These are phyloP conservation scores for Rhizopogon vesiculosus DNA, from an alignment of 768 basidiomycete genomes.

Conservation along the genomic window DNA sequence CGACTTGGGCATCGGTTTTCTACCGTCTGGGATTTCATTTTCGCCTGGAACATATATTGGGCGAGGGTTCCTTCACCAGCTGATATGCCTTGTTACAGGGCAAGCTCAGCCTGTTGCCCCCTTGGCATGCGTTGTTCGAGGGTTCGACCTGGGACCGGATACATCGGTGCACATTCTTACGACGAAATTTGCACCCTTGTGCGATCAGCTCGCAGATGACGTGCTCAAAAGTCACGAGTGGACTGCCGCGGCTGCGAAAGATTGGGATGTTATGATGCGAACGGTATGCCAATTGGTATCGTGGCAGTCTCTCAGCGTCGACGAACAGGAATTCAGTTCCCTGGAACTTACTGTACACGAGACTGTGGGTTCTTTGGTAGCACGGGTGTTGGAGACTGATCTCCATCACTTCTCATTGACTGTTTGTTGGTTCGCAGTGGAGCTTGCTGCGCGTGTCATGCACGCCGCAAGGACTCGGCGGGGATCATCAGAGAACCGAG, in stretches of 20 bases:
- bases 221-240: slow-evolving; percentile 28
- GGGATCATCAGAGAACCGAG: slow-evolving; percentile 20
- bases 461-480: slow-evolving; percentile 20
- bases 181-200: slow-evolving; percentile 39
- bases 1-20: slow-evolving; percentile 48
- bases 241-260: slow-evolving; percentile 18
- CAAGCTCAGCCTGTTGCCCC: slow-evolving; percentile 24
- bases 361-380: slow-evolving; percentile 33
- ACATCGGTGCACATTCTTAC: slow-evolving; percentile 43
- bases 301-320: slow-evolving; percentile 33
- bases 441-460: slow-evolving; percentile 42
- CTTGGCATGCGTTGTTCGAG: slow-evolving; percentile 27
- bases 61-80: slow-evolving; percentile 55
- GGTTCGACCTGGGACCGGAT: slow-evolving; percentile 38
- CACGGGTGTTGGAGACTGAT: slow-evolving; percentile 32
- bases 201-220: slow-evolving; percentile 38
- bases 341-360: slow-evolving; percentile 32
- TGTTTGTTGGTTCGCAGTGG: slow-evolving; percentile 62
- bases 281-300: slow-evolving; percentile 42
- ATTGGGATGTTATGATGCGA: slow-evolving; percentile 38
- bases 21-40: slow-evolving; percentile 53
- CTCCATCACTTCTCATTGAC: slow-evolving; percentile 34
- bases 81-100: slow-evolving; percentile 37
- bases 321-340: slow-evolving; percentile 25
- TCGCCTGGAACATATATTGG: slow-evolving; percentile 47